Percentiles rank a stretch among this genome's conserved stretches.
These are phyloP conservation scores for Friedmanniomyces endolithicus DNA, from an alignment of 495 filamentous ascomycete species.

Conservation along the genomic window DNA sequence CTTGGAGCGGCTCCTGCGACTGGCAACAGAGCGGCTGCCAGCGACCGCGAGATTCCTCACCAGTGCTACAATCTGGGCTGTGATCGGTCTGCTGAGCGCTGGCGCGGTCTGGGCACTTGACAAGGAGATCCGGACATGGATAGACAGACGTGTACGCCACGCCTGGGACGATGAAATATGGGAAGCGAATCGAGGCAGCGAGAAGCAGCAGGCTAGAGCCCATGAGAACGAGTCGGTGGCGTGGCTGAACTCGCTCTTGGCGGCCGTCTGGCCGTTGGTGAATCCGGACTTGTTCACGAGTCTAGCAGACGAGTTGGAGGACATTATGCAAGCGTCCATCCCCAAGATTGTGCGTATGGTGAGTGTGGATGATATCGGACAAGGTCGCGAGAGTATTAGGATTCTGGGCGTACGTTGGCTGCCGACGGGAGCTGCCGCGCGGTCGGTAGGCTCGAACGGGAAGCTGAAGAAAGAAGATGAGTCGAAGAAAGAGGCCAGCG, in stretches of 20 bases:
- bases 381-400: slow-evolving; percentile 52
- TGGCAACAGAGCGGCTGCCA: background rate
- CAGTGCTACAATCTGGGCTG: slow-evolving; percentile 8
- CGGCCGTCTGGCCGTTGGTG: slow-evolving; percentile 54
- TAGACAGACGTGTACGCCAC: slow-evolving; percentile 38
- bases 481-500: slow-evolving; percentile 40
- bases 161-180: slow-evolving; percentile 53
- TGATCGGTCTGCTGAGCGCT: slow-evolving; percentile 21
- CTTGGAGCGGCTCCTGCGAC: slow-evolving; percentile 2
- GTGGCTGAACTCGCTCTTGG: slow-evolving; percentile 54
- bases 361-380: slow-evolving; percentile 55
- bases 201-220: slow-evolving; percentile 30
- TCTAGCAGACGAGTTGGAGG: slow-evolving; percentile 52
- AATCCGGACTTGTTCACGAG: slow-evolving; percentile 58
- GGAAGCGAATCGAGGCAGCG: slow-evolving; percentile 42
- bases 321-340: slow-evolving; percentile 58
- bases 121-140: slow-evolving; percentile 39
- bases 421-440: slow-evolving; percentile 49
- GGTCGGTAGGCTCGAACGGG: slow-evolving; percentile 44
- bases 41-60: slow-evolving; percentile 1
- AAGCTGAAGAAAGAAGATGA: slow-evolving; percentile 32
- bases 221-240: slow-evolving; percentile 46
- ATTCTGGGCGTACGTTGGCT: slow-evolving; percentile 56
- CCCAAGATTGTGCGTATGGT: slow-evolving; percentile 55
- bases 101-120: slow-evolving; percentile 29